Evolutionary conservation across 345 rosid species (phyloP).

Genomic region (Durio zibethinus): DNA sequence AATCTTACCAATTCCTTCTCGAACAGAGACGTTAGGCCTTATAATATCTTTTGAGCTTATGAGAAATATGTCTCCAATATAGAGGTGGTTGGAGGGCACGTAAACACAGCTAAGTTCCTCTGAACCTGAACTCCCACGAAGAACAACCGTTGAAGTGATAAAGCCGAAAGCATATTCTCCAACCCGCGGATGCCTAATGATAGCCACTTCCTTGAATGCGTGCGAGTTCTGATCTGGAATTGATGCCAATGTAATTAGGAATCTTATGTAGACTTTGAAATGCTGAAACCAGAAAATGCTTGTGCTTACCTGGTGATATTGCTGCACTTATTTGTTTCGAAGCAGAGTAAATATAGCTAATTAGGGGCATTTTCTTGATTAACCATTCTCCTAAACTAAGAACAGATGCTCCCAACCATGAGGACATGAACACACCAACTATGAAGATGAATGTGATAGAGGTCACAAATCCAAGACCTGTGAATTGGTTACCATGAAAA

Average conservation of each 20-base stretch:
- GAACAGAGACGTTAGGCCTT: slow-evolving; percentile 64
- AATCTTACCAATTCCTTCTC: slow-evolving; percentile 58
- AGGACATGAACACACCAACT: slow-evolving; percentile 69
- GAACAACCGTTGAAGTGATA: slow-evolving; percentile 62
- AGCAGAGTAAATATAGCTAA: slow-evolving; percentile 70
- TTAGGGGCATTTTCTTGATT: slow-evolving; percentile 68
- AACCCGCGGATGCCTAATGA: slow-evolving; percentile 60
- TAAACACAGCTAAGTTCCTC: slow-evolving; percentile 69
- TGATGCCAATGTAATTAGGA: background rate
- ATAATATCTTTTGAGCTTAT: slow-evolving; percentile 55
- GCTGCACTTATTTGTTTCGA: slow-evolving; percentile 80
- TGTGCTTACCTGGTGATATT: slow-evolving; percentile 56
- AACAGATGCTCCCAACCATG: slow-evolving; percentile 78
- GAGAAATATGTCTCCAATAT: slow-evolving; percentile 62
- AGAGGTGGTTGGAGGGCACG: slow-evolving; percentile 68
- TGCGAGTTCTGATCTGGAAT: slow-evolving; percentile 58
- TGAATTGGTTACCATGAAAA: background rate
- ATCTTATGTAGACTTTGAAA: too few species aligned
- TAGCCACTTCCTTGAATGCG: slow-evolving; percentile 79
- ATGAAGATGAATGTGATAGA: slow-evolving; percentile 67
- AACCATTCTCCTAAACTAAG: slow-evolving; percentile 71
- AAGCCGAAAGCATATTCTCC: slow-evolving; percentile 72
- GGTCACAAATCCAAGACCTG: slow-evolving; percentile 70
- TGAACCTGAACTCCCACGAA: slow-evolving; percentile 48
- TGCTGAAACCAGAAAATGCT: background rate